A percentile compares a stretch with the other conserved stretches of the same genome.
Conservation (phyloP, 116 monocot genomes). For the Papilionanthe hybrid region DNA sequence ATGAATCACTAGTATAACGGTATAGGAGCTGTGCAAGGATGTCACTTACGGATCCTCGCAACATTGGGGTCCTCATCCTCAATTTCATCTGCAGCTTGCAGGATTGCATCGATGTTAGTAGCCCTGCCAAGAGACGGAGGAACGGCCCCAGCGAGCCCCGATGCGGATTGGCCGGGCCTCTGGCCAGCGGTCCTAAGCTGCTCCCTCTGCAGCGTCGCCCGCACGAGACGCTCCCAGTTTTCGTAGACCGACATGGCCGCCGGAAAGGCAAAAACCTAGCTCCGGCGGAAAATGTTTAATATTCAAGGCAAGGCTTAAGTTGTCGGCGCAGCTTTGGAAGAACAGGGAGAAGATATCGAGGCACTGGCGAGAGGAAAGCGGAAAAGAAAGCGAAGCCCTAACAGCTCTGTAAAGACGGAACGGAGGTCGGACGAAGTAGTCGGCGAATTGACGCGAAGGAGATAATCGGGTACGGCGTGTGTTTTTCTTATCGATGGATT, state of each 20-base stretch:
- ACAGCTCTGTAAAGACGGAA: neutral
- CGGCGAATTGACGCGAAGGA: neutral
- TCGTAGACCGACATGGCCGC: slow-evolving; percentile 24
- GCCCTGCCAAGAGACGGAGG: slow-evolving; percentile 62
- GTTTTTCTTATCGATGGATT: neutral
- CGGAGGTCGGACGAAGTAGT: neutral
- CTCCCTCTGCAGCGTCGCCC: slow-evolving; percentile 61
- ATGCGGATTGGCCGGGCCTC: slow-evolving; percentile 19
- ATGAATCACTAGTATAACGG: neutral
- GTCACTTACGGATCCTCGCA: slow-evolving; percentile 76
- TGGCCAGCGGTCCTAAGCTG: slow-evolving; percentile 44
- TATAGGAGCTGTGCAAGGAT: neutral
- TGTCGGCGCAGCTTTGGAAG: neutral
- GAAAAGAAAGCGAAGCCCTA: neutral
- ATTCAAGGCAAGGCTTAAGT: neutral
- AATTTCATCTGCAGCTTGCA: slow-evolving; percentile 86
- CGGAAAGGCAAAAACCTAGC: neutral
- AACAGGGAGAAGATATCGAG: neutral
- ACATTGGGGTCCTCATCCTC: slow-evolving; percentile 82
- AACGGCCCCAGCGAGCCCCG: slow-evolving; percentile 69
- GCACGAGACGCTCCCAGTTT: slow-evolving; percentile 93
- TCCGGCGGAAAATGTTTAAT: neutral
- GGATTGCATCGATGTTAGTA: slow-evolving; percentile 79
- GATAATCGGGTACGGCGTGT: neutral
- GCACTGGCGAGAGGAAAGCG: neutral